Evolutionary conservation across 2,329 filamentous ascomycete species (phyloP).

Genomic region (Pseudogymnoascus sp.): DNA sequence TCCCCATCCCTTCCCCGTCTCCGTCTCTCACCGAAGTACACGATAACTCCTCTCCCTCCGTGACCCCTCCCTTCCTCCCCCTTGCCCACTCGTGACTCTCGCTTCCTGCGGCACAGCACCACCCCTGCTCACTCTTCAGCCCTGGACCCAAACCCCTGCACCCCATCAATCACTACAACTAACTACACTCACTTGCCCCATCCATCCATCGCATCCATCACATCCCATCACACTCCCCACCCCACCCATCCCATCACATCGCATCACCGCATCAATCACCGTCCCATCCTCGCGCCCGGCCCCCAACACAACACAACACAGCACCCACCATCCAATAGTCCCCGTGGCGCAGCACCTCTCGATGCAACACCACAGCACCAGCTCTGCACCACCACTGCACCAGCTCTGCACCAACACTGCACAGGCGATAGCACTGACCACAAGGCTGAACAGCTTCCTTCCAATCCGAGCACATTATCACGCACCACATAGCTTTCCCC

Average conservation of each 20-base stretch:
- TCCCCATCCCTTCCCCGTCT: neutral
- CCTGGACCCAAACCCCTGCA: neutral
- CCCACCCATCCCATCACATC: neutral
- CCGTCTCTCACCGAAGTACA: neutral
- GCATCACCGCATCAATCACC: neutral
- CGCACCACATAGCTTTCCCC: neutral
- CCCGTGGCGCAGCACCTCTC: neutral
- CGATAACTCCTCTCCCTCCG: neutral
- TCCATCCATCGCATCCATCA: neutral
- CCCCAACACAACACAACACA: neutral
- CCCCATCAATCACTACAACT: neutral
- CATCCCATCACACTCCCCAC: neutral
- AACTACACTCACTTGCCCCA: no score
- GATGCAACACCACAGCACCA: neutral
- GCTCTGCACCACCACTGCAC: neutral
- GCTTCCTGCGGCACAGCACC: neutral
- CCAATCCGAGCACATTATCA: neutral
- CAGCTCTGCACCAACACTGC: neutral
- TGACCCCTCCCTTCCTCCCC: neutral
- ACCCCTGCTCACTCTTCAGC: neutral
- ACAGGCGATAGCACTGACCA: neutral
- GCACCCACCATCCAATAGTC: neutral
- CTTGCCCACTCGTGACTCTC: neutral
- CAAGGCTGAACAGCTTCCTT: neutral
- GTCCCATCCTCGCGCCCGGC: neutral